Conservation (phyloP, 2,329 filamentous ascomycete genomes). For the Mycogone perniciosa region DNA sequence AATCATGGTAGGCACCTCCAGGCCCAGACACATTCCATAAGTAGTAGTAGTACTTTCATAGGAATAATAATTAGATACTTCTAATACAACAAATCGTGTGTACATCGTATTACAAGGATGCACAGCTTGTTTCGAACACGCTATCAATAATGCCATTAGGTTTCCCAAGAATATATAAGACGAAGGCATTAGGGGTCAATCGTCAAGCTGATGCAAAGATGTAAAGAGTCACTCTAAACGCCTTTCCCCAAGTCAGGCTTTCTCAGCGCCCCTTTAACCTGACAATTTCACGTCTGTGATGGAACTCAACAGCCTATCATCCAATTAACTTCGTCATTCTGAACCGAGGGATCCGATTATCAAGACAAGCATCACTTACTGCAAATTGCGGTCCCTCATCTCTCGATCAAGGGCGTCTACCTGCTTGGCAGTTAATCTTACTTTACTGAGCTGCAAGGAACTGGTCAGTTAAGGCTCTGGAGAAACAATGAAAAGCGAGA, state of each 20-base stretch:
- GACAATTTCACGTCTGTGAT: constrained; percentile 14
- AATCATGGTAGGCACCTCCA: too few relatives aligned
- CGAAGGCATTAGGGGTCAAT: too few relatives aligned
- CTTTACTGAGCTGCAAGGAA: constrained; percentile 36
- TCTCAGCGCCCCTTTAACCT: neutral
- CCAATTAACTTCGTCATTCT: neutral
- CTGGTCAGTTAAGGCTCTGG: constrained; percentile 16
- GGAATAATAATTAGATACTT: too few relatives aligned
- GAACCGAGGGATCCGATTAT: neutral
- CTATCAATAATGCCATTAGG: too few relatives aligned
- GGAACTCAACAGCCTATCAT: constrained; percentile 12
- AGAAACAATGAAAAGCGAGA: constrained; percentile 19
- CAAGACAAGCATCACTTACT: constrained; percentile 23
- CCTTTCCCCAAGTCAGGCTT: neutral
- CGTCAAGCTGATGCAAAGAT: neutral
- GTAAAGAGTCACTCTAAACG: neutral
- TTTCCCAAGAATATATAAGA: too few relatives aligned
- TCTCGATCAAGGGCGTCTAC: constrained; percentile 50
- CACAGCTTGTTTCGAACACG: neutral
- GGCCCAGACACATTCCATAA: too few relatives aligned
- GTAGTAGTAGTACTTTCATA: too few relatives aligned
- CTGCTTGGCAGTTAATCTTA: constrained; percentile 40
- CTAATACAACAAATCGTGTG: neutral
- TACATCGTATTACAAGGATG: neutral
- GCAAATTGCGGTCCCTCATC: constrained; percentile 49